Evolutionary conservation across 352 stramenopile species (phyloP), one percentile per base, ranked within the genome.

Genomic region (Globisporangium splendens): DNA sequence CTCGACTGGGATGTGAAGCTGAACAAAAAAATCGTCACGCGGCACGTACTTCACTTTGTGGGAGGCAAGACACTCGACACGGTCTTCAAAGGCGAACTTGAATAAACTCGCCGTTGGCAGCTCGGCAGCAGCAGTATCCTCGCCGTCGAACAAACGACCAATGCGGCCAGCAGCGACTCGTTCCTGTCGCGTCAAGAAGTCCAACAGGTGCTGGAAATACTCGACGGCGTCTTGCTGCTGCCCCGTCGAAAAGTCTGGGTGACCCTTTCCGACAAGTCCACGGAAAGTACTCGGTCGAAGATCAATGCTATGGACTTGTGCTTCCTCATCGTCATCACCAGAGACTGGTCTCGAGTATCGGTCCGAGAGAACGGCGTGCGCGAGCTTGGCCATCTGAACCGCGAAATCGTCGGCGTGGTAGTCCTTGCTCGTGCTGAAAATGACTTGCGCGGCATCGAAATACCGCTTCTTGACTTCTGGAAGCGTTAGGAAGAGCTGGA

Each of bases 161-260:
- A 92, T 69, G 8, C 83, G 82, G 22, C 53, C 61, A 18, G 76
- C 54, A 33, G 69, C 69, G 22, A 76, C 71, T 2, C 78, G 78
- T 63, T 98, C 96, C 20, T 75, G 83, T 24, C 85, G 72, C 50
- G 91, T 89, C 61, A 99, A 83, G 38, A 92, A 75, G 44, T 99
- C 94, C 17, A 99, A 77, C 14, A 99, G 69, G 73, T 99, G 89
- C 59, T 98, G 89, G 38, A 99, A 89, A 69, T 99, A 99, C 66
- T 99, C 96, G 7, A 96, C 90, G 2, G 96, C 95, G 75, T 99
- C 97, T 75, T 99, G 97, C 72, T 99, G 97, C 61, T 98, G 93
- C 2, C 94, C 94, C 0, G 96, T 98, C 0, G 87, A 96, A 69
- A 99, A 99, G 44, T 99, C 96, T 1, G 90, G 71, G 70, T 99